Evolutionary conservation across 768 basidiomycete genomes (phyloP).

Genomic region (Chalciporus piperatus): DNA sequence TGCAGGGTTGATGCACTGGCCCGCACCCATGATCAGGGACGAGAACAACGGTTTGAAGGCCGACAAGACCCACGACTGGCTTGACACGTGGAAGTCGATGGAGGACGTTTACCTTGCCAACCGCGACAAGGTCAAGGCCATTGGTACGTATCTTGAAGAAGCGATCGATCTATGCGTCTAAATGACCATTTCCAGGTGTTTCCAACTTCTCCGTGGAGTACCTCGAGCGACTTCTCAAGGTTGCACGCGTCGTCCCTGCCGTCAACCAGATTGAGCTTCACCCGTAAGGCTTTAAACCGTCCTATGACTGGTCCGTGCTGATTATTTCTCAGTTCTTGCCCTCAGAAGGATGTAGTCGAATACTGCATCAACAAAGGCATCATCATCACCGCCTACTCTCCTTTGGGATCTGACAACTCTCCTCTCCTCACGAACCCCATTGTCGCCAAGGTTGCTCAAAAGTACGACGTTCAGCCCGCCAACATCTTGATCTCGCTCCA

Average conservation of each 20-base stretch:
- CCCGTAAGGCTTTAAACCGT: constrained; percentile 40
- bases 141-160: constrained; percentile 39
- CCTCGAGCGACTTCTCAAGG: constrained; percentile 56
- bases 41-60: constrained; percentile 31
- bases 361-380: constrained; percentile 63
- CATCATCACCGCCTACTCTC: constrained; percentile 70
- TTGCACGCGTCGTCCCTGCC: constrained; percentile 57
- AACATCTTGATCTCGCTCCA: constrained; percentile 69
- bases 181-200: constrained; percentile 39
- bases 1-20: constrained; percentile 79
- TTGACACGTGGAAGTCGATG: constrained; percentile 77
- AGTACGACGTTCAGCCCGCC: constrained; percentile 53
- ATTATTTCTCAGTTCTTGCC: constrained; percentile 47
- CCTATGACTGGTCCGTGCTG: neutral
- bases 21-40: constrained; percentile 61
- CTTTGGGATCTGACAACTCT: constrained; percentile 65
- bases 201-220: constrained; percentile 67
- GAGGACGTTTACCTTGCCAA: constrained; percentile 59
- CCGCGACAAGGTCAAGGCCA: constrained; percentile 70
- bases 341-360: constrained; percentile 60
- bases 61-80: constrained; percentile 56
- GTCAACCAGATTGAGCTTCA: constrained; percentile 79
- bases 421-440: constrained; percentile 59
- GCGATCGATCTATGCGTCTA: neutral
- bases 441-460: constrained; percentile 57